phyloP scores from a whole-genome alignment of 768 basidiomycete species.

The Podaxis sp. region DNA sequence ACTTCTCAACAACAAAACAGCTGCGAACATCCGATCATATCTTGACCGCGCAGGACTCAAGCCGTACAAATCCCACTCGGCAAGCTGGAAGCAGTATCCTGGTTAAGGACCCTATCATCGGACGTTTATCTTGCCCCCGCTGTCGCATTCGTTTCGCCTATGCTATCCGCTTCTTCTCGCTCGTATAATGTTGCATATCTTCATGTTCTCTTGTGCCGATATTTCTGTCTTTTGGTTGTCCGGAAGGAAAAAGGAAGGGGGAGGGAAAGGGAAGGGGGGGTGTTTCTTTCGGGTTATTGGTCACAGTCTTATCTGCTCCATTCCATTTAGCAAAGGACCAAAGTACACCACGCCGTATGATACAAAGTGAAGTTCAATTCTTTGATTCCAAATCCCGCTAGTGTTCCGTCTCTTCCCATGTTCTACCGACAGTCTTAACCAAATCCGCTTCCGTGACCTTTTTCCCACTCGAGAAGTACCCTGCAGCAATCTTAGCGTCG shows the following conservation, averaged over 20 bases:
- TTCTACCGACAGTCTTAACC: constrained; percentile 80
- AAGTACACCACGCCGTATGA: not conserved
- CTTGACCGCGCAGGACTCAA: constrained; percentile 10
- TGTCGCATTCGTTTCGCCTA: not conserved
- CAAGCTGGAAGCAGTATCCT: constrained; percentile 7
- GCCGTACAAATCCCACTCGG: constrained; percentile 1
- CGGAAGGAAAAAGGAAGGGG: not conserved
- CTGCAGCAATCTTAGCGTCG: constrained; percentile 93
- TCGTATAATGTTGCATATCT: not conserved
- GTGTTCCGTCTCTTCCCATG: constrained; percentile 91
- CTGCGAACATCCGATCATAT: constrained; percentile 4
- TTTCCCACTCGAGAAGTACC: constrained; percentile 86
- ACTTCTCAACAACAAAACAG: not conserved
- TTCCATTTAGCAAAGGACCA: not conserved
- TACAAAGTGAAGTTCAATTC: not conserved
- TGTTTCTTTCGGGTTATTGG: not conserved
- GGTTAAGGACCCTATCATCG: not conserved
- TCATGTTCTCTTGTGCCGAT: not conserved
- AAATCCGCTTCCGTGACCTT: constrained; percentile 77
- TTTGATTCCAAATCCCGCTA: constrained; percentile 28
- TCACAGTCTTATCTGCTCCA: not conserved
- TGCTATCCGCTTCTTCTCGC: not conserved
- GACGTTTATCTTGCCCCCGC: not conserved
- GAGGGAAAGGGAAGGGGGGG: not conserved
- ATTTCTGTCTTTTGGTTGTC: not conserved